A percentile compares a stretch with the other conserved stretches of the same genome.
phyloP scores from a whole-genome alignment of 192 early-diverging fungal genomes.

The Linderina pennispora region DNA sequence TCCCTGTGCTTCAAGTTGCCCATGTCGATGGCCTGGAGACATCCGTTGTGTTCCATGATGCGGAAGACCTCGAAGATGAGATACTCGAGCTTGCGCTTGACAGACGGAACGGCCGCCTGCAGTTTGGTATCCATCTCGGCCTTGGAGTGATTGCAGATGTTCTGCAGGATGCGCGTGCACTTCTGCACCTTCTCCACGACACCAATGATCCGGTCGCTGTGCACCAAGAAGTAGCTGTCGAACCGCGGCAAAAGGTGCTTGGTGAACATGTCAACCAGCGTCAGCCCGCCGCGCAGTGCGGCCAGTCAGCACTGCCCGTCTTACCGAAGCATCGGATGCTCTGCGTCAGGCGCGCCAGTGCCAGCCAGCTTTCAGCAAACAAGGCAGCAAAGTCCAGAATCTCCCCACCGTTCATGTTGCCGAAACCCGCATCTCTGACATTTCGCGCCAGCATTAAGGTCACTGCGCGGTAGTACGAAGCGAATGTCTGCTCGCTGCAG shows the following conservation, averaged over 20 bases:
- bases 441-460: constrained; percentile 10
- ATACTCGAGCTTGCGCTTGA: constrained; percentile 64
- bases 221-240: constrained; percentile 22
- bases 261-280: constrained; percentile 29
- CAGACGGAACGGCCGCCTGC: constrained; percentile 57
- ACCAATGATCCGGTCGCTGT: constrained; percentile 13
- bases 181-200: constrained; percentile 36
- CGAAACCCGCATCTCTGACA: constrained; percentile 7
- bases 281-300: constrained; percentile 21
- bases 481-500: constrained; percentile 21
- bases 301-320: constrained; percentile 11
- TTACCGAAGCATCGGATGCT: constrained; percentile 2
- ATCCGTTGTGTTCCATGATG: constrained; percentile 65
- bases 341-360: constrained; percentile 27
- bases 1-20: constrained; percentile 69
- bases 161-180: constrained; percentile 48
- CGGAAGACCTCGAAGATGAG: constrained; percentile 71
- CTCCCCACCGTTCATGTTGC: constrained; percentile 10
- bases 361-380: constrained; percentile 25
- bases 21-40: constrained; percentile 41
- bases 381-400: constrained; percentile 10
- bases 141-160: constrained; percentile 73
- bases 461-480: constrained; percentile 26
- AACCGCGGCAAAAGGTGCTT: constrained; percentile 20
- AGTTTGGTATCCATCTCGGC: constrained; percentile 56